Conservation (phyloP, 2,329 filamentous ascomycete species). For the Myotisia sp. region DNA sequence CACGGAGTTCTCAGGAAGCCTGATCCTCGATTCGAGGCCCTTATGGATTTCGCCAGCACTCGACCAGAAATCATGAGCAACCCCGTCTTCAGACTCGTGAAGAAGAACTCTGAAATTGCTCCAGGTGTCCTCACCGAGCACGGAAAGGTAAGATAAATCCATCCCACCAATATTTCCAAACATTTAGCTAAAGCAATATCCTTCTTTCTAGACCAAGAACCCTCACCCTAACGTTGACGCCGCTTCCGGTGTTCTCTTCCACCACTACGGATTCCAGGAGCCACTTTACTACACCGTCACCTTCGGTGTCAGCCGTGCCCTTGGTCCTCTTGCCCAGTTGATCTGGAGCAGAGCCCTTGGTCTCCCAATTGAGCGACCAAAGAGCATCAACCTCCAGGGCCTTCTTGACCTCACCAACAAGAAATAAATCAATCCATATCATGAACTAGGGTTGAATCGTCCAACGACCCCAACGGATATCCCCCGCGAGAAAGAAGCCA, state of each 20-base stretch:
- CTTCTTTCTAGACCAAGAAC: conserved; percentile 60
- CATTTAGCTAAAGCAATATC: conserved; percentile 1
- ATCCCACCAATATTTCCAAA: conserved; percentile 4
- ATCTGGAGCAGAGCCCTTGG: conserved; percentile 93
- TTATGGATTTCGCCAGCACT: conserved; percentile 86
- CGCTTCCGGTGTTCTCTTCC: conserved; percentile 83
- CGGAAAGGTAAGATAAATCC: conserved; percentile 51
- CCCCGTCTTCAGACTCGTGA: conserved; percentile 85
- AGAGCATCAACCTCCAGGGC: conserved; percentile 89
- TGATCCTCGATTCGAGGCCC: conserved; percentile 86
- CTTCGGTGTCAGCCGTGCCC: conserved; percentile 51
- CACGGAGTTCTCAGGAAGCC: conserved; percentile 94
- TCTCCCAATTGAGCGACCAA: conserved; percentile 89
- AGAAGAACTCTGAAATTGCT: conserved; percentile 83
- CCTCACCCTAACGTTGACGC: conserved; percentile 96
- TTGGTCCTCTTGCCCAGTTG: conserved; percentile 84
- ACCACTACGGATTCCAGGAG: conserved; percentile 96
- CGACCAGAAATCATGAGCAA: conserved; percentile 74
- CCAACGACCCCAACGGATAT: neutral
- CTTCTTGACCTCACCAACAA: conserved; percentile 50
- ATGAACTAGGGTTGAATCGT: no score
- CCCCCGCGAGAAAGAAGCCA: neutral
- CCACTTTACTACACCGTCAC: conserved; percentile 81
- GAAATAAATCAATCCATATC: conserved; percentile 2
- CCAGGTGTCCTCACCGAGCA: conserved; percentile 84